Evolutionary conservation across 768 basidiomycete genomes (phyloP), one percentile per base, ranked within the genome.

Genomic region (Gymnopilus dilepis): DNA sequence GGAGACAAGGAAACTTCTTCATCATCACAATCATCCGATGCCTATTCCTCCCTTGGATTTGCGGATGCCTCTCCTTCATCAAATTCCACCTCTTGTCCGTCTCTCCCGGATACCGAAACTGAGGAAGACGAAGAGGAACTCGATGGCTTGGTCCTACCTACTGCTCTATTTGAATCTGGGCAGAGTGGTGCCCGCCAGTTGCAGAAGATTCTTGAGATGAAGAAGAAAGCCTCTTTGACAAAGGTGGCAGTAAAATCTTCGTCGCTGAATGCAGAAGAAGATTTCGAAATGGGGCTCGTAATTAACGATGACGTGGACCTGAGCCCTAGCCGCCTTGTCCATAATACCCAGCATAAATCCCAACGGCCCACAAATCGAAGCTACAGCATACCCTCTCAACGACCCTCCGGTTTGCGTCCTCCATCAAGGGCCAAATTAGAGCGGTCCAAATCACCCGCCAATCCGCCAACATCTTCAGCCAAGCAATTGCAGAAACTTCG

Each of bases 1-100:
- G 81, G 89, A 30, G 92, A 94, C 76, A 91, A 86, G 71, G 91
- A 94, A 68, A 86, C 90, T 45, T 90, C 92, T 1, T 86, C 84
- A 4, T 92, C 91, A 6, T 92, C 91, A 13, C 90, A 91, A 69
- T 94, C 92, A n/a, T 94, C 92, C 22, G 93, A 94, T 72, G 85
- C 90, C 8, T 93, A 91, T 67, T 93, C 92, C 40, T 84, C 87
- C 21, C 82, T 94, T 34, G 89, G 91, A 52, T 89, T 94, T 64
- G 85, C 86, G 41, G 87, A 88, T 64, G 84, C 83, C 19, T 89
- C 86, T 2, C 83, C 86, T 4, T 92, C 90, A 12, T 91, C 90
- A 26, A 88, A 86, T 61, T 91, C 89, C 38, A 83, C 84, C 0
- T 85, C 86, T 2, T 90, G 89, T 8, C 84, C 83, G 0, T 86